Conservation (phyloP, 1,139 yeast species). For the Yamadazyma aaseri region DNA sequence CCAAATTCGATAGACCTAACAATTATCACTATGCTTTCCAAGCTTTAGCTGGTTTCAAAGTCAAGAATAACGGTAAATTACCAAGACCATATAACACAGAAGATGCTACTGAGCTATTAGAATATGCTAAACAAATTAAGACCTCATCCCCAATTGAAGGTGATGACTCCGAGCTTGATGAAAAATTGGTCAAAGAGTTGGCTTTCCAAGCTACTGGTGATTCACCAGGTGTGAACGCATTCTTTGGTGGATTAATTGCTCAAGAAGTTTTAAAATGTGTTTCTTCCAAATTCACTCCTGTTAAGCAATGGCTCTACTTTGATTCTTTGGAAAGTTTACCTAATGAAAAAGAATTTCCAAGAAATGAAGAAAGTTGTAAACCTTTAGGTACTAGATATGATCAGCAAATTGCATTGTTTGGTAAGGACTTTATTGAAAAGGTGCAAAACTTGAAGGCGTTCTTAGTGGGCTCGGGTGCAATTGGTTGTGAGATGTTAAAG, state of each 20-base stretch:
- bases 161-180: slow-evolving; percentile 57
- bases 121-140: slow-evolving; percentile 60
- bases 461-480: slow-evolving; percentile 97
- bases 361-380: slow-evolving; percentile 70
- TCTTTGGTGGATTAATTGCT: slow-evolving; percentile 92
- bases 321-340: slow-evolving; percentile 94
- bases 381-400: slow-evolving; percentile 87
- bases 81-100: slow-evolving; percentile 78
- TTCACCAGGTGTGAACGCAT: slow-evolving; percentile 84
- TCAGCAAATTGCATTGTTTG: slow-evolving; percentile 91
- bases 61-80: slow-evolving; percentile 57
- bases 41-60: slow-evolving; percentile 76
- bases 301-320: slow-evolving; percentile 87
- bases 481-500: slow-evolving; percentile 98
- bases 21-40: slow-evolving; percentile 91
- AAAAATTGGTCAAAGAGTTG: slow-evolving; percentile 65
- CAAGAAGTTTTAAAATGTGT: slow-evolving; percentile 96
- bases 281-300: slow-evolving; percentile 89
- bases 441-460: slow-evolving; percentile 79
- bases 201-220: slow-evolving; percentile 90
- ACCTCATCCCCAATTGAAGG: slow-evolving; percentile 61
- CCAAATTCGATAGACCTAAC: slow-evolving; percentile 88
- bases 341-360: slow-evolving; percentile 49
- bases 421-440: slow-evolving; percentile 68
- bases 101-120: slow-evolving; percentile 70